Evolutionary conservation across 2,329 filamentous ascomycete species (phyloP).

Genomic region (Alternaria sp.): DNA sequence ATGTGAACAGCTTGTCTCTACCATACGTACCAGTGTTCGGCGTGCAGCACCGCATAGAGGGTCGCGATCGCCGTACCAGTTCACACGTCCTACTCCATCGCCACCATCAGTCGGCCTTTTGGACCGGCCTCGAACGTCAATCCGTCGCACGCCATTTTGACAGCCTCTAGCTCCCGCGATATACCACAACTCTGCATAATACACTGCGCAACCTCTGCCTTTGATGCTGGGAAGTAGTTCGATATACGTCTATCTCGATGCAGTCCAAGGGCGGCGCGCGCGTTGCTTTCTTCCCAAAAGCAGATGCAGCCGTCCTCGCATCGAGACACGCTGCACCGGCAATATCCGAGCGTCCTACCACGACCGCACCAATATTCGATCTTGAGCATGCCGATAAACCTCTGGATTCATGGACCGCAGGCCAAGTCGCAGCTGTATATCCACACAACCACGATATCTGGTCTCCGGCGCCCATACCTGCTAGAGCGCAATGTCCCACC

Average conservation of each 20-base stretch:
- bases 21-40: not conserved
- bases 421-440: slow-evolving; percentile 27
- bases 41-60: not conserved
- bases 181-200: slow-evolving; percentile 2
- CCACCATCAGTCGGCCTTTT: not conserved
- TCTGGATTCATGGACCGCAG: slow-evolving; percentile 26
- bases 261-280: slow-evolving; percentile 15
- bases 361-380: slow-evolving; percentile 36
- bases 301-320: slow-evolving; percentile 36
- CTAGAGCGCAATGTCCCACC: slow-evolving; percentile 20
- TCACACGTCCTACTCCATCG: not conserved
- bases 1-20: not conserved
- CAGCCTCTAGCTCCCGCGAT: slow-evolving; percentile 10
- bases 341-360: slow-evolving; percentile 28
- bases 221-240: slow-evolving; percentile 6
- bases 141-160: slow-evolving; percentile 8
- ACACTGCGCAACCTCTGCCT: not conserved
- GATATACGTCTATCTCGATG: slow-evolving; percentile 19
- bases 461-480: slow-evolving; percentile 29
- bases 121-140: slow-evolving; percentile 5
- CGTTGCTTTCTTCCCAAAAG: slow-evolving; percentile 38
- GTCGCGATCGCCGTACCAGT: not conserved
- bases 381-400: slow-evolving; percentile 28
- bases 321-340: slow-evolving; percentile 29
- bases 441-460: slow-evolving; percentile 24